A percentile compares a stretch with the other conserved stretches of the same genome.
Evolutionary conservation across 1,139 yeast genomes (phyloP).

Genomic region (Zygosaccharomyces pseudobailii): DNA sequence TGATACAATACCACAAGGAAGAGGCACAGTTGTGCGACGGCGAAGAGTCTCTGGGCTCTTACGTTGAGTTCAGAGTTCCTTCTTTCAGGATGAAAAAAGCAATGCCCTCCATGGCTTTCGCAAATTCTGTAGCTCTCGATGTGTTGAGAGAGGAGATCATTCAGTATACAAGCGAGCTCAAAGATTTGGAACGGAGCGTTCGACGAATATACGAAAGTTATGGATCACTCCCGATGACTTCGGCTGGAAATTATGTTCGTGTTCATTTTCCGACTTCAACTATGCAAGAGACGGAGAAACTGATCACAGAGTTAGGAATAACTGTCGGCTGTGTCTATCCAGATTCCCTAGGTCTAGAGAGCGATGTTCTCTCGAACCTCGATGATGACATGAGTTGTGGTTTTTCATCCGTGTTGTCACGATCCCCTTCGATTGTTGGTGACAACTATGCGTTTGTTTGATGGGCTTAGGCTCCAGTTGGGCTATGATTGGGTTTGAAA

Average conservation of each 20-base stretch:
- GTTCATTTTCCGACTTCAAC: slow-evolving; percentile 60
- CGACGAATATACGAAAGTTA: slow-evolving; percentile 37
- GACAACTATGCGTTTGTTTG: not conserved
- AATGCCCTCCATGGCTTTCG: slow-evolving; percentile 48
- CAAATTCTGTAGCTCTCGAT: slow-evolving; percentile 44
- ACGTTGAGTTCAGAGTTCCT: slow-evolving; percentile 49
- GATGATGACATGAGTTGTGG: not conserved
- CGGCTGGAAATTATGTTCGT: slow-evolving; percentile 39
- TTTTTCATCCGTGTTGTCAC: slow-evolving; percentile 9
- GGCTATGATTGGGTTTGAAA: not conserved
- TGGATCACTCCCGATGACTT: slow-evolving; percentile 49
- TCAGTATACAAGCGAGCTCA: slow-evolving; percentile 38
- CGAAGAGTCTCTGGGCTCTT: slow-evolving; percentile 42
- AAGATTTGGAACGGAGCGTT: slow-evolving; percentile 27
- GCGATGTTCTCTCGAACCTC: slow-evolving; percentile 9
- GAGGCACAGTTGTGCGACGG: slow-evolving; percentile 4
- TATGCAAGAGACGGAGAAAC: slow-evolving; percentile 43
- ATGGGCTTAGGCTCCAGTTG: not conserved
- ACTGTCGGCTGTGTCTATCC: slow-evolving; percentile 46
- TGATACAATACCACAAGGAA: slow-evolving; percentile 36
- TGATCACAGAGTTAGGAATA: slow-evolving; percentile 48
- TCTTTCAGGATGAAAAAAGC: slow-evolving; percentile 30
- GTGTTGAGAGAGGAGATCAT: slow-evolving; percentile 41
- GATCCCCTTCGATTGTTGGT: not conserved
- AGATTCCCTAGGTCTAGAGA: slow-evolving; percentile 10